Percentiles rank a stretch among this genome's conserved stretches.
Evolutionary conservation across 2,329 filamentous ascomycete genomes (phyloP).

Genomic region (Cryphonectria parasitica): DNA sequence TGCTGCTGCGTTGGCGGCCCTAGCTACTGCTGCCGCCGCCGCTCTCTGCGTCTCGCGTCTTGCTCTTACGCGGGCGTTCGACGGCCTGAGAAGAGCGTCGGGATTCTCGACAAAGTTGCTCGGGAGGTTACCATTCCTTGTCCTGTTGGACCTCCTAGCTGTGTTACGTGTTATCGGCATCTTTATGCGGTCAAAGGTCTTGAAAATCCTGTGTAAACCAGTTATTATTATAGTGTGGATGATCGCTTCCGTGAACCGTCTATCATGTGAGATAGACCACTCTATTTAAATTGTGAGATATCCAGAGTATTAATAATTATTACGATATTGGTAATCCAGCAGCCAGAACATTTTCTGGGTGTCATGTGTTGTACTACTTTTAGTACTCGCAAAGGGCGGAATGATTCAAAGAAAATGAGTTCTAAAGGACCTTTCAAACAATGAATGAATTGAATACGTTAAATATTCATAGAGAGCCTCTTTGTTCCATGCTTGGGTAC

Average conservation of each 20-base stretch:
- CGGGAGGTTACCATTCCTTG: neutral
- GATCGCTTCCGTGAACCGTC: neutral
- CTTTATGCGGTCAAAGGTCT: neutral
- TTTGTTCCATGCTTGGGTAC: neutral
- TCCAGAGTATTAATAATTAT: neutral
- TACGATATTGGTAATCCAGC: neutral
- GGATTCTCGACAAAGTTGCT: neutral
- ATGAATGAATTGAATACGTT: neutral
- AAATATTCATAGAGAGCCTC: neutral
- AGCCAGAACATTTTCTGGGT: neutral
- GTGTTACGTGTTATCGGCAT: neutral
- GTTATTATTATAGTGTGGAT: neutral
- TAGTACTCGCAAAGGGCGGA: neutral
- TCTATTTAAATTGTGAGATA: neutral
- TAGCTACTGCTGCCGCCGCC: neutral
- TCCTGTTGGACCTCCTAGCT: neutral
- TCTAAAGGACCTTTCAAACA: neutral
- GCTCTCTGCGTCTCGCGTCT: neutral
- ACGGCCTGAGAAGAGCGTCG: neutral
- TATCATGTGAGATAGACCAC: neutral
- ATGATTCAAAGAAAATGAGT: neutral
- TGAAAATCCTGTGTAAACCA: neutral
- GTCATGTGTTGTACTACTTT: neutral
- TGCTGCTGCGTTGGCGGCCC: neutral
- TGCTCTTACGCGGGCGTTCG: neutral